Conservation (phyloP, 2,329 filamentous ascomycete genomes). For the Rhinocladiella mackenziei region DNA sequence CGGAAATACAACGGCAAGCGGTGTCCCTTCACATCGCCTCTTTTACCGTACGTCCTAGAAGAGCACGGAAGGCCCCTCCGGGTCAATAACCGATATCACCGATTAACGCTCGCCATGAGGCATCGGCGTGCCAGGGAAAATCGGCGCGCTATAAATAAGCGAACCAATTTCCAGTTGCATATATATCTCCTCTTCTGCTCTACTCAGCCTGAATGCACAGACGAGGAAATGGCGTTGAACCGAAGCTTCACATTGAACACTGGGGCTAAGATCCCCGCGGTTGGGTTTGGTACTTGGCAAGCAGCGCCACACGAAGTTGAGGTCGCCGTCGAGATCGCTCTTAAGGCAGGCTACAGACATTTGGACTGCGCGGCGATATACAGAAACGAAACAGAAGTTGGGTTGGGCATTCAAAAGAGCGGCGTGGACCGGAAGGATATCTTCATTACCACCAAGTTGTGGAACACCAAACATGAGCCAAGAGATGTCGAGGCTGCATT, state of each 20-base stretch:
- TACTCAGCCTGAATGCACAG: no score
- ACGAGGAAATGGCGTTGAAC: slow-evolving; percentile 17
- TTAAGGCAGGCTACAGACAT: slow-evolving; percentile 38
- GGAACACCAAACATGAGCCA: slow-evolving; percentile 54
- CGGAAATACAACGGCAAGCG: no score
- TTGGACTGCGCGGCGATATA: slow-evolving; percentile 46
- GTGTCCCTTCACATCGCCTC: no score
- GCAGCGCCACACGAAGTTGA: slow-evolving; percentile 46
- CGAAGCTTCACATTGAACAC: slow-evolving; percentile 33
- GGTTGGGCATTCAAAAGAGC: slow-evolving; percentile 40
- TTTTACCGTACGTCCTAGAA: no score
- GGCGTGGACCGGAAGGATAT: slow-evolving; percentile 18
- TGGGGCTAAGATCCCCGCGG: slow-evolving; percentile 33
- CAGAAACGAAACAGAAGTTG: slow-evolving; percentile 49
- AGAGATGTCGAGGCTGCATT: slow-evolving; percentile 49
- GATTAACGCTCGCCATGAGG: no score
- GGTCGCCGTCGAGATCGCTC: slow-evolving; percentile 46
- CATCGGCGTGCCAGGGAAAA: no score
- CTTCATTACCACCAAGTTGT: slow-evolving; percentile 58
- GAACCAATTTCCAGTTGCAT: no score
- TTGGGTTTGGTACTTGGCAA: slow-evolving; percentile 35
- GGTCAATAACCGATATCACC: no score
- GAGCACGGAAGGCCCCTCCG: no score
- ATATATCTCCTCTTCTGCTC: no score
- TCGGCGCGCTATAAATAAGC: no score